These are phyloP conservation scores for Pseudocercospora musae DNA, from an alignment of 2,329 filamentous ascomycete species.

Conservation along the genomic window DNA sequence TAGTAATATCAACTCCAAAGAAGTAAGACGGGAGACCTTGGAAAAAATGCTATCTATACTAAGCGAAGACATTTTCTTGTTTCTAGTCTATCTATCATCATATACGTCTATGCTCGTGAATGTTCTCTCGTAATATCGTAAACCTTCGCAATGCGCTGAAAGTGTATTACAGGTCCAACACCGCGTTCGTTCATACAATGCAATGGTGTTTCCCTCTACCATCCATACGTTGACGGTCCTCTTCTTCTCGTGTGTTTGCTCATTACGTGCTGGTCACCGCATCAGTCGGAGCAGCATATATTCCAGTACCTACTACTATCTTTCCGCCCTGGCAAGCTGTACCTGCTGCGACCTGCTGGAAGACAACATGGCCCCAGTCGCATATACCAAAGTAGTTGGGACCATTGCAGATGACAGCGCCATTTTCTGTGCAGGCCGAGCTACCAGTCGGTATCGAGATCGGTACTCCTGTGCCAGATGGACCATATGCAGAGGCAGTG, in stretches of 20 bases:
- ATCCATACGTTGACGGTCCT: background rate
- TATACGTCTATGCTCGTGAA: background rate
- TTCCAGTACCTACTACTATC: slow-evolving; percentile 18
- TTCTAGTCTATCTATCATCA: background rate
- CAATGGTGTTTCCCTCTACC: background rate
- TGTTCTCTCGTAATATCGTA: background rate
- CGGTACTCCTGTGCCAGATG: background rate
- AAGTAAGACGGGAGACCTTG: too few species aligned
- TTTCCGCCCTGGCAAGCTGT: slow-evolving; percentile 37
- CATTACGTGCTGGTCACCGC: background rate
- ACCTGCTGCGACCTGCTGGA: slow-evolving; percentile 42
- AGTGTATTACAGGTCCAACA: too few species aligned
- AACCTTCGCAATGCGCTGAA: background rate
- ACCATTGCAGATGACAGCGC: slow-evolving; percentile 40
- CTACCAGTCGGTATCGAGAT: background rate
- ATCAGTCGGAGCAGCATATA: slow-evolving; percentile 8
- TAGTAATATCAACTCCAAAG: too few species aligned
- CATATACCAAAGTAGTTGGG: slow-evolving; percentile 42
- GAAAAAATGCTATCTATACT: too few species aligned
- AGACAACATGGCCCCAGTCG: slow-evolving; percentile 42
- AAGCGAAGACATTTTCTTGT: background rate
- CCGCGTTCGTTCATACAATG: too few species aligned
- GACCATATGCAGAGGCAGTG: background rate
- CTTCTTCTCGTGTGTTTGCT: background rate
- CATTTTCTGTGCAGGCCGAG: slow-evolving; percentile 6